These are phyloP conservation scores for Candida nitratophila DNA, from an alignment of 805 yeast species.

Conservation along the genomic window DNA sequence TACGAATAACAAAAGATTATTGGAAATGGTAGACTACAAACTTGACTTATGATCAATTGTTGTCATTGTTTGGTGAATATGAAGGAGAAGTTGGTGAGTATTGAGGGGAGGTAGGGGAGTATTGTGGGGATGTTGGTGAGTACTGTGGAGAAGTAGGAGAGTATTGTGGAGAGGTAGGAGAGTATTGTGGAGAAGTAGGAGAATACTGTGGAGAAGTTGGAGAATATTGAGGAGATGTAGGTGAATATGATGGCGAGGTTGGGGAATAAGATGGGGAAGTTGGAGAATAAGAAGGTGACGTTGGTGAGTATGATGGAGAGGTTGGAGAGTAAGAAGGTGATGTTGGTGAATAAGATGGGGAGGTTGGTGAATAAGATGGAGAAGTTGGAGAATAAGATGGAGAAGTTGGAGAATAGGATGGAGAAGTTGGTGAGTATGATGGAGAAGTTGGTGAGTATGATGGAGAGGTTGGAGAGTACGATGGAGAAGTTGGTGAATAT, in stretches of 20 bases:
- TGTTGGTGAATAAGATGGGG: constrained; percentile 65
- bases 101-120: no score
- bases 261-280: constrained; percentile 57
- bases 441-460: constrained; percentile 56
- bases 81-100: constrained; percentile 78
- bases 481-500: constrained; percentile 43
- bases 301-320: constrained; percentile 70
- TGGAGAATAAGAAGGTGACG: constrained; percentile 59
- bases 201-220: constrained; percentile 68
- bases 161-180: constrained; percentile 68
- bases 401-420: constrained; percentile 58
- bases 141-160: constrained; percentile 77
- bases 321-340: constrained; percentile 76
- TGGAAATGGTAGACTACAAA: constrained; percentile 45
- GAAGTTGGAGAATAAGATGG: constrained; percentile 66
- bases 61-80: constrained; percentile 48
- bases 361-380: constrained; percentile 64
- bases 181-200: constrained; percentile 76
- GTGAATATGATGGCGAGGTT: constrained; percentile 63
- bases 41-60: constrained; percentile 42
- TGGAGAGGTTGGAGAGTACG: constrained; percentile 47
- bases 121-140: constrained; percentile 80
- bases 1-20: no score
- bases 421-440: constrained; percentile 69
- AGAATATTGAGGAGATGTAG: constrained; percentile 74